Conservation (phyloP, 164 flowering plant species). For the Vitis amurensis region DNA sequence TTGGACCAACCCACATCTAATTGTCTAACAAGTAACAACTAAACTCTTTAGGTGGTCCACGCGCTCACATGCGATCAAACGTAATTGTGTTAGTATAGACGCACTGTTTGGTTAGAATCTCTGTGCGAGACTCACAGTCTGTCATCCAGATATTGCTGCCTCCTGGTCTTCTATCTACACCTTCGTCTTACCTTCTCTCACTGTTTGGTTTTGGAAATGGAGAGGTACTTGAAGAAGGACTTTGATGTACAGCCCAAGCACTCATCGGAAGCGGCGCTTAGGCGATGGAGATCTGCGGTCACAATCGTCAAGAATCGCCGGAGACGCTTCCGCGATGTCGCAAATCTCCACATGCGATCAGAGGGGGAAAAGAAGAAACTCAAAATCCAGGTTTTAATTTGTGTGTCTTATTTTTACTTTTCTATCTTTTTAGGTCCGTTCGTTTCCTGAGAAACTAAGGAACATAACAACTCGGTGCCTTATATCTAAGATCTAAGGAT, state of each 20-base stretch:
- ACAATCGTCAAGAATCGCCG: slow-evolving; percentile 47
- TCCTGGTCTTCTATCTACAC: not conserved
- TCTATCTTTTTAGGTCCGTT: not conserved
- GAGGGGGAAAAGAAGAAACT: slow-evolving; percentile 37
- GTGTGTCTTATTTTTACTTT: not conserved
- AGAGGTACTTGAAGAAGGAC: slow-evolving; percentile 34
- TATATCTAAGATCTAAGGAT: too few relatives aligned
- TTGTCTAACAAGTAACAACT: too few relatives aligned
- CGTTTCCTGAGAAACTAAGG: not conserved
- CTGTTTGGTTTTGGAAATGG: slow-evolving; percentile 10
- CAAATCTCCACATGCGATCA: slow-evolving; percentile 51
- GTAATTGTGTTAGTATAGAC: too few relatives aligned
- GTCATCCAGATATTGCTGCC: too few relatives aligned
- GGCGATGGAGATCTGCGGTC: slow-evolving; percentile 49
- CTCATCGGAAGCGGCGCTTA: slow-evolving; percentile 41
- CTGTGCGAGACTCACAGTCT: too few relatives aligned
- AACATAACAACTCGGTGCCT: too few relatives aligned
- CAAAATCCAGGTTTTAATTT: slow-evolving; percentile 35
- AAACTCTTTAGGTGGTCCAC: too few relatives aligned
- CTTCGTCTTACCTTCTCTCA: not conserved
- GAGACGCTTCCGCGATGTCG: slow-evolving; percentile 48
- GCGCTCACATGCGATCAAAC: too few relatives aligned
- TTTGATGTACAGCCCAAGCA: slow-evolving; percentile 46
- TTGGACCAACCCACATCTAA: too few relatives aligned
- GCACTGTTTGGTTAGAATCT: too few relatives aligned